Percentiles rank a stretch among this genome's conserved stretches.
phyloP scores from a whole-genome alignment of 768 basidiomycete genomes.

The Panellus pusillus region DNA sequence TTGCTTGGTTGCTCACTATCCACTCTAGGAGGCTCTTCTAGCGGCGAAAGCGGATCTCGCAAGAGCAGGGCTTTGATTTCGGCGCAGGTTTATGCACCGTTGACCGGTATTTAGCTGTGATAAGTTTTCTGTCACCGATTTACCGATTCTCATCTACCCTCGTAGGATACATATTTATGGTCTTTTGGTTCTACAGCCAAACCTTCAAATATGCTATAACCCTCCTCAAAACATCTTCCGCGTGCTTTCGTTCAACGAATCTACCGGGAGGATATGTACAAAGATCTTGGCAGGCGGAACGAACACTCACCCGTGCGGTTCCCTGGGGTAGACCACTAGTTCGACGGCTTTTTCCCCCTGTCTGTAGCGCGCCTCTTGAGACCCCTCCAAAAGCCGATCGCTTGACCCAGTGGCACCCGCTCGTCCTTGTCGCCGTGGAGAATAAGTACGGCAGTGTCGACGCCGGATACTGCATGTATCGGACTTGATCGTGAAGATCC shows the following conservation, averaged over 20 bases:
- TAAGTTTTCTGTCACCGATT: background rate
- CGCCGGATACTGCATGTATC: conserved; percentile 36
- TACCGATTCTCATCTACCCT: conserved; percentile 1
- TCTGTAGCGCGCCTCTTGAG: conserved; percentile 31
- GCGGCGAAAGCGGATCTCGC: conserved; percentile 54
- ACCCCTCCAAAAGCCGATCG: conserved; percentile 34
- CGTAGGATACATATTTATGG: conserved; percentile 11
- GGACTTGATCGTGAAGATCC: conserved; percentile 26
- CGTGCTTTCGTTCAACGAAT: conserved; percentile 34
- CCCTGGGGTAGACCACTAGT: conserved; percentile 35
- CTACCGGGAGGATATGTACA: conserved; percentile 15
- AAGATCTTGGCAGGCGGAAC: background rate
- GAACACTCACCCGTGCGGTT: conserved; percentile 34
- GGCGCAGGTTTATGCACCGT: no score
- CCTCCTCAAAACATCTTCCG: conserved; percentile 31
- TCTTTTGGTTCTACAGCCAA: conserved; percentile 23
- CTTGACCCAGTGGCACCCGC: conserved; percentile 44
- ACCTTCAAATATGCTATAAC: conserved; percentile 29
- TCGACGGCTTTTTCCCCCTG: conserved; percentile 30
- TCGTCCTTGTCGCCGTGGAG: conserved; percentile 54
- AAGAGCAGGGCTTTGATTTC: conserved; percentile 31
- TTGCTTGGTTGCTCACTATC: background rate
- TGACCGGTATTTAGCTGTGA: no score
- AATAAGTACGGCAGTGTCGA: conserved; percentile 47
- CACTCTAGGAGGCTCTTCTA: conserved; percentile 47